Evolutionary conservation across 164 flowering plant species (phyloP).

Genomic region (Nelumbo lutea): DNA sequence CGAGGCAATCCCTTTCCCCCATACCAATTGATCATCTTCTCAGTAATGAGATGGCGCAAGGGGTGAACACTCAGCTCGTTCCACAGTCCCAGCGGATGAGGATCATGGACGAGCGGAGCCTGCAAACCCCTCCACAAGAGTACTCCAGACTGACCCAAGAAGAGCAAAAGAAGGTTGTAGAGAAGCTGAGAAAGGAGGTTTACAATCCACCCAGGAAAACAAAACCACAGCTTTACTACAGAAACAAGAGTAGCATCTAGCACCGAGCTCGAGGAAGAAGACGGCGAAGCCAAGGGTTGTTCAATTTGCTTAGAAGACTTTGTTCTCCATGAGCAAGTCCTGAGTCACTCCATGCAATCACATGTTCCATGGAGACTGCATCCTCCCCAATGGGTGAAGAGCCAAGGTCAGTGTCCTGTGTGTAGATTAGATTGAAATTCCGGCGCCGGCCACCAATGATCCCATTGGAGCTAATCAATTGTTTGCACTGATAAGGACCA

Average conservation of each 20-base stretch:
- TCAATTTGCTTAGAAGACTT: conserved; percentile 86
- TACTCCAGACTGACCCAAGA: conserved; percentile 25
- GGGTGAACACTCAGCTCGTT: conserved; percentile 17
- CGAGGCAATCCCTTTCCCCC: conserved; percentile 17
- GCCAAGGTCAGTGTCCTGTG: conserved; percentile 69
- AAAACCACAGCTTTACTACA: conserved; percentile 32
- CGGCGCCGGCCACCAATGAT: conserved; percentile 12
- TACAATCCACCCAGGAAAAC: conserved; percentile 40
- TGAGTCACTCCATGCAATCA: conserved; percentile 84
- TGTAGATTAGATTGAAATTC: too few species aligned
- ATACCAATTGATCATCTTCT: conserved; percentile 7
- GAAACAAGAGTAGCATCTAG: conserved; percentile 21
- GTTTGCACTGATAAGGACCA: conserved; percentile 15
- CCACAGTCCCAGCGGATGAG: conserved; percentile 17
- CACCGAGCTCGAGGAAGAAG: conserved; percentile 18
- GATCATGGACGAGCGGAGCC: conserved; percentile 12
- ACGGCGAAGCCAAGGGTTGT: conserved; percentile 54
- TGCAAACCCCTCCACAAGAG: conserved; percentile 11
- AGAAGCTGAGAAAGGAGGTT: conserved; percentile 38
- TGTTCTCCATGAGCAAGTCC: conserved; percentile 44
- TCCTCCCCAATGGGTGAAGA: conserved; percentile 72
- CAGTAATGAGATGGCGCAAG: conserved; percentile 3
- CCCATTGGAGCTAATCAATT: conserved; percentile 4
- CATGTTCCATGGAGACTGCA: conserved; percentile 80
- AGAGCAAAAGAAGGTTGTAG: conserved; percentile 35